Percentiles rank a stretch among this genome's conserved stretches.
phyloP scores from a whole-genome alignment of 768 basidiomycete species.

The Leccinum subgranulosum region DNA sequence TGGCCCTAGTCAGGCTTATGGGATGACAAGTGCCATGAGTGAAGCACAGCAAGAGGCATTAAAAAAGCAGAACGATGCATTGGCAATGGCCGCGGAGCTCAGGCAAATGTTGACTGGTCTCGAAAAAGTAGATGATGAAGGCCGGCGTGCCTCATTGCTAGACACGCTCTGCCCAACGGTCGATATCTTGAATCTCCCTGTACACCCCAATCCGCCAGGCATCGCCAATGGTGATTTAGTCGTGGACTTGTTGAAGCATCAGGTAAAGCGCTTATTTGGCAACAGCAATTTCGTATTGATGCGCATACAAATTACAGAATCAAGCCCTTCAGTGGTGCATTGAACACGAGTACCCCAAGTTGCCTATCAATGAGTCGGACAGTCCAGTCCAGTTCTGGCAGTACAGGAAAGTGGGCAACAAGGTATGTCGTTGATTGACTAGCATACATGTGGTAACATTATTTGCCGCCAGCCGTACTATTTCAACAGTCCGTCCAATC shows the following conservation, averaged over 20 bases:
- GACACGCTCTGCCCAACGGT: constrained; percentile 65
- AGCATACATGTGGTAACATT: background rate
- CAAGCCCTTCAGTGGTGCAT: constrained; percentile 90
- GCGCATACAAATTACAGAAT: constrained; percentile 39
- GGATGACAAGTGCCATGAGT: constrained; percentile 15
- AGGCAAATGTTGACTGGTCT: constrained; percentile 58
- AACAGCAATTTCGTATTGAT: background rate
- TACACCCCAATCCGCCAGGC: constrained; percentile 71
- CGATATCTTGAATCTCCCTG: constrained; percentile 70
- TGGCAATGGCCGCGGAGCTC: constrained; percentile 65
- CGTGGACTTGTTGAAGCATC: constrained; percentile 79
- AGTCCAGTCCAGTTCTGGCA: constrained; percentile 91
- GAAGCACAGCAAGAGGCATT: constrained; percentile 36
- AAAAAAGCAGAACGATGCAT: constrained; percentile 38
- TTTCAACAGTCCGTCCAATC: constrained; percentile 54
- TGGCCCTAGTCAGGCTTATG: constrained; percentile 17
- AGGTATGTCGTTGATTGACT: constrained; percentile 39
- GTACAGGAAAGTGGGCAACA: constrained; percentile 48
- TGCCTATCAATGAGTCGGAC: constrained; percentile 66
- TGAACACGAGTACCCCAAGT: constrained; percentile 68
- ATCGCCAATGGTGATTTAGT: constrained; percentile 59
- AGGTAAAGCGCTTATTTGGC: constrained; percentile 41
- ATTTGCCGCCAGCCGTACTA: constrained; percentile 48
- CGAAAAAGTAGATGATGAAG: constrained; percentile 78
- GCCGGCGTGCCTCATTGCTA: constrained; percentile 64